These are phyloP conservation scores for Ziziphus jujuba DNA, from an alignment of 306 rosid species.

Conservation along the genomic window DNA sequence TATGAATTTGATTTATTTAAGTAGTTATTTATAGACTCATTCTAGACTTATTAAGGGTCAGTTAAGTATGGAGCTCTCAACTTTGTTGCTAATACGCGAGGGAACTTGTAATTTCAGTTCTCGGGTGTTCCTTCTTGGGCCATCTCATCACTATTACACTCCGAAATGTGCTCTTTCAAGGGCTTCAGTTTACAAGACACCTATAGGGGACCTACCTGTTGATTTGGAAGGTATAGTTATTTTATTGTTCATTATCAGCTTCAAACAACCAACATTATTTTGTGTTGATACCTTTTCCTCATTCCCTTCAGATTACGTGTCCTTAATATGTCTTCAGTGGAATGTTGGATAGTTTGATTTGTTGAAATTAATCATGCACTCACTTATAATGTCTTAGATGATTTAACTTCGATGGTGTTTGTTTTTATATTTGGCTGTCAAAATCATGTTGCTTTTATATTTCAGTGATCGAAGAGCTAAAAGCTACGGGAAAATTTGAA, in stretches of 20 bases:
- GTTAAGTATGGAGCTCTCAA: neutral
- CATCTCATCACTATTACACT: conserved; percentile 93
- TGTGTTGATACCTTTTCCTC: neutral
- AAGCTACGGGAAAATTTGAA: conserved; percentile 83
- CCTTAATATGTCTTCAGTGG: neutral
- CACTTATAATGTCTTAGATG: neutral
- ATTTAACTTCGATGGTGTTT: neutral
- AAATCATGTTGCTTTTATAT: conserved; percentile 16
- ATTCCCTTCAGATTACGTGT: neutral
- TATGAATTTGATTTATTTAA: neutral
- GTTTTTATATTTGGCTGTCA: neutral
- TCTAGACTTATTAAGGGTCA: neutral
- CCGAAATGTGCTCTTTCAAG: conserved; percentile 88
- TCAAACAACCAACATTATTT: neutral
- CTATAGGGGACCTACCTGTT: conserved; percentile 85
- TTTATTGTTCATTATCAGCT: neutral
- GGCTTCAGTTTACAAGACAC: conserved; percentile 91
- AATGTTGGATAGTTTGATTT: neutral
- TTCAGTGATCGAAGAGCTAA: conserved; percentile 79
- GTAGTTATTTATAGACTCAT: neutral
- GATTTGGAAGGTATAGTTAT: conserved; percentile 84
- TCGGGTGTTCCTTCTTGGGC: conserved; percentile 95
- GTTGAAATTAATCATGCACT: neutral
- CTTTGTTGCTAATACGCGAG: conserved; percentile 20
- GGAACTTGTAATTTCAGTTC: conserved; percentile 48